phyloP scores from a whole-genome alignment of 108 stramenopile species.

The Pelagomonas calceolata region DNA sequence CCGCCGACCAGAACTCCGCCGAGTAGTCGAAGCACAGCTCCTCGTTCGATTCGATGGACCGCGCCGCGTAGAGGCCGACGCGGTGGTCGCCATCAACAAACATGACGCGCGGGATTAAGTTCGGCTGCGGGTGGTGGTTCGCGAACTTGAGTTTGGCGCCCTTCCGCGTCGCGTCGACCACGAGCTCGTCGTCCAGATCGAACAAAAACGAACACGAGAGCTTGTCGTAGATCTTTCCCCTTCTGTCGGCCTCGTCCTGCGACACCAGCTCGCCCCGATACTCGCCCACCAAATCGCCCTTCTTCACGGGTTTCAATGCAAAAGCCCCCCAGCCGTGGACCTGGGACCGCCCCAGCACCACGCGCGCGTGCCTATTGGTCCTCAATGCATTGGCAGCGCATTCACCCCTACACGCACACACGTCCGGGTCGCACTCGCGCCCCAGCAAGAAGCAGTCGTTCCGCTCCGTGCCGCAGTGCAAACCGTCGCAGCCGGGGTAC shows the following conservation, averaged over 20 bases:
- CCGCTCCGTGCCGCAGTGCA: conserved; percentile 37
- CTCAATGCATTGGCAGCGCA: conserved; percentile 61
- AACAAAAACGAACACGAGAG: conserved; percentile 62
- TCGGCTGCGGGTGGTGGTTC: conserved; percentile 62
- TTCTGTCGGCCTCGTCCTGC: conserved; percentile 68
- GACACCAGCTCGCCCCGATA: conserved; percentile 70
- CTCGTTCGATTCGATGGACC: conserved; percentile 41
- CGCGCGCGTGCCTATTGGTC: conserved; percentile 51
- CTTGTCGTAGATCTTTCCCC: conserved; percentile 64
- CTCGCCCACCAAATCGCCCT: conserved; percentile 65
- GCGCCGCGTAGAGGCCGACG: conserved; percentile 65
- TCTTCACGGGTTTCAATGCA: conserved; percentile 46
- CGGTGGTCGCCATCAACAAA: conserved; percentile 59
- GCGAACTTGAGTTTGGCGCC: conserved; percentile 67
- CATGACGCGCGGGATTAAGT: conserved; percentile 47
- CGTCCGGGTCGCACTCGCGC: conserved; percentile 75
- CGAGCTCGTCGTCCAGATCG: conserved; percentile 54
- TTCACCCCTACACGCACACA: conserved; percentile 43
- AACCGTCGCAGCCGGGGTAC: conserved; percentile 58
- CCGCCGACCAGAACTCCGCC: too few relatives aligned
- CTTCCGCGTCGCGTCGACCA: conserved; percentile 61
- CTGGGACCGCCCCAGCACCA: conserved; percentile 47
- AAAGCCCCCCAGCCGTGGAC: conserved; percentile 69
- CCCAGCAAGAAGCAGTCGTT: conserved; percentile 62
- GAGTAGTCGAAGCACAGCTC: conserved; percentile 27